Evolutionary conservation across 1,284 basidiomycete species (phyloP).

Genomic region (Coriolopsis trogii): DNA sequence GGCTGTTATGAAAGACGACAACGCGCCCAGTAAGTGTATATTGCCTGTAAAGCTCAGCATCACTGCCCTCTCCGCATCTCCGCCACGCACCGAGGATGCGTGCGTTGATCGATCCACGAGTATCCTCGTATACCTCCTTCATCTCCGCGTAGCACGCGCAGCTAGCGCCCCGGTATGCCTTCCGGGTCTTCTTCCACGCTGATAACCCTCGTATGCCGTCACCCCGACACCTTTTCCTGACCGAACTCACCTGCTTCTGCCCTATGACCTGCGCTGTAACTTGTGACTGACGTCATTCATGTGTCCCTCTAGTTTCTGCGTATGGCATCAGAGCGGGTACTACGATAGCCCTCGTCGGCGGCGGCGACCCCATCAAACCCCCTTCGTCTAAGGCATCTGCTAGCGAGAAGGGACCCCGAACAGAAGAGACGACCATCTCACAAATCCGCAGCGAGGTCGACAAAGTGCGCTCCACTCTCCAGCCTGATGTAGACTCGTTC

Average conservation of each 20-base stretch:
- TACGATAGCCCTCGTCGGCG: slow-evolving; percentile 65
- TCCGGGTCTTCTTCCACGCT: slow-evolving; percentile 12
- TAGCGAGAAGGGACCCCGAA: slow-evolving; percentile 34
- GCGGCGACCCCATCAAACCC: slow-evolving; percentile 32
- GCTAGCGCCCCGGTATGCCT: slow-evolving; percentile 14
- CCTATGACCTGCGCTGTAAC: slow-evolving; percentile 7
- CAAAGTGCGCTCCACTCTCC: slow-evolving; percentile 52
- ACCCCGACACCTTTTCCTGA: slow-evolving; percentile 7
- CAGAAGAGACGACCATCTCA: slow-evolving; percentile 55
- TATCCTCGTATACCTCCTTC: slow-evolving; percentile 6
- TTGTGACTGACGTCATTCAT: slow-evolving; percentile 20
- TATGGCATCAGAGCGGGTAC: slow-evolving; percentile 64
- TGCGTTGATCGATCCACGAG: slow-evolving; percentile 18
- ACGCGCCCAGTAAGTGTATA: slow-evolving; percentile 56
- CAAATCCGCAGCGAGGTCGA: slow-evolving; percentile 64
- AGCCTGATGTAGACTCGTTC: slow-evolving; percentile 59
- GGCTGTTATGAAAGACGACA: slow-evolving; percentile 79
- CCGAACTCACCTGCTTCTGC: not conserved
- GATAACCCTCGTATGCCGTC: slow-evolving; percentile 18
- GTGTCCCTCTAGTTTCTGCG: slow-evolving; percentile 56
- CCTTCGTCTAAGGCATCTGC: slow-evolving; percentile 29
- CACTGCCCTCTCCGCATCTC: too few relatives aligned
- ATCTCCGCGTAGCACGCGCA: slow-evolving; percentile 18
- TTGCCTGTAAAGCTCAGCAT: too few relatives aligned
- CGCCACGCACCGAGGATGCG: not conserved